Base-by-base conservation (phyloP, 208 protist genomes). In the Crithidia thermophila region DNA sequence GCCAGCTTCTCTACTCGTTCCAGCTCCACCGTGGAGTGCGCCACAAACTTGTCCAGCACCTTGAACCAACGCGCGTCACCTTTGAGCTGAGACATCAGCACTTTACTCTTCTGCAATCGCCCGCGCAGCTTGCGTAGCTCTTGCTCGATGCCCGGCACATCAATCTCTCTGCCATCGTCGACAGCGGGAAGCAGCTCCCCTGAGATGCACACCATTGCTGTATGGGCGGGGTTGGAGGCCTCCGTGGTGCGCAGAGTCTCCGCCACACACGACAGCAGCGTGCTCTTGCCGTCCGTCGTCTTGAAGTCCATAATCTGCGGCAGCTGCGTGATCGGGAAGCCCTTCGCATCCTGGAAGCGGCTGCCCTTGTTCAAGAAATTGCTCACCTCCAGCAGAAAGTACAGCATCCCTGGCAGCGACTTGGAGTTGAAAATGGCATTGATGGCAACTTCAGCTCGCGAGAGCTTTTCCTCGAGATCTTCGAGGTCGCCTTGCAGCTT, bases 281-380 rank as follows among this genome's bases (percentile, higher is more conserved):
- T 82, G 9, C 78, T 64, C 42, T 87, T 91, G 45, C 70, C 76
- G 56, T 91, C 83, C 20, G 85, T 89, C 13, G 87, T 87, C 21
- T 61, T 72, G 55, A 91, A 88, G 55, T 87, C 75, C 49, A 87
- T 82, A 55, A 93, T 85, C 34, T 85, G 71, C 33, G 75, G 69
- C 18, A 95, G 60, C 42, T 92, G 77, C 37, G 85, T 85, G 55
- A 93, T 84, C 39, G 81, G 77, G 72, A 95, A 95, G 18, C 76
- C 90, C 58, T 84, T 85, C 13, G 85, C 85, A 25, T 77, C 82
- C 49, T 90, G 73, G 66, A 81, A 91, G 31, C 76, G 75, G 45
- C 81, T 95, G 40, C 90, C 90, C 27, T 58, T 65, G 72, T 95
- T 95, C 25, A 95, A 63, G 61, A 89, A 82, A 69, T 95, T 95